phyloP scores from a whole-genome alignment of 305 asterid species.

The Fraxinus greggii region DNA sequence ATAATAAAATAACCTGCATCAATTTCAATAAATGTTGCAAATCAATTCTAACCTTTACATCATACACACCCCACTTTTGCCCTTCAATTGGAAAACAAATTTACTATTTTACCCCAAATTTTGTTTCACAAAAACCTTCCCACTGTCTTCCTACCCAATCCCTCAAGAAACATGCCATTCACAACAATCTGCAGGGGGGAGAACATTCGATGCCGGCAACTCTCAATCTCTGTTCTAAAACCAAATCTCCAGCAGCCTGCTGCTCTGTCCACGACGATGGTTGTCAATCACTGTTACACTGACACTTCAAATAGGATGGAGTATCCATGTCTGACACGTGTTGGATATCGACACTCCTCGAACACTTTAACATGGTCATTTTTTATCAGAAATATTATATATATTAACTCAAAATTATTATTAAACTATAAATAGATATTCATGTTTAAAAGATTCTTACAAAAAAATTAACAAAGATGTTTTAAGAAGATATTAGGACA shows the following conservation, averaged over 20 bases:
- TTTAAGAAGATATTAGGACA: background rate
- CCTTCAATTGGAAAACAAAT: background rate
- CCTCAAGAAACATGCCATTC: background rate
- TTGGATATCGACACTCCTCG: no score
- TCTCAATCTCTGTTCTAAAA: background rate
- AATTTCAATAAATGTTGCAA: background rate
- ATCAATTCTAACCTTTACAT: background rate
- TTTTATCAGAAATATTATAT: no score
- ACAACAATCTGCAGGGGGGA: background rate
- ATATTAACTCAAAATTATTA: no score
- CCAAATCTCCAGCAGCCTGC: background rate
- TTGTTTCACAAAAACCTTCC: background rate
- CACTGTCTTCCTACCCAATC: background rate
- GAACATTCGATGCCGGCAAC: background rate
- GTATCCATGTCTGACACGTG: no score
- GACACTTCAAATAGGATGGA: no score
- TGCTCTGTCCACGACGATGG: background rate
- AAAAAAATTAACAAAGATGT: background rate
- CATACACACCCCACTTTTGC: background rate
- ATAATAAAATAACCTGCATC: background rate
- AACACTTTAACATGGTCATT: no score
- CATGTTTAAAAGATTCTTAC: no score
- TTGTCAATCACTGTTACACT: background rate
- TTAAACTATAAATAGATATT: no score
- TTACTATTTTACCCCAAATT: background rate